phyloP scores from a whole-genome alignment of 148 eudicot genomes.

The Rhododendron molle region DNA sequence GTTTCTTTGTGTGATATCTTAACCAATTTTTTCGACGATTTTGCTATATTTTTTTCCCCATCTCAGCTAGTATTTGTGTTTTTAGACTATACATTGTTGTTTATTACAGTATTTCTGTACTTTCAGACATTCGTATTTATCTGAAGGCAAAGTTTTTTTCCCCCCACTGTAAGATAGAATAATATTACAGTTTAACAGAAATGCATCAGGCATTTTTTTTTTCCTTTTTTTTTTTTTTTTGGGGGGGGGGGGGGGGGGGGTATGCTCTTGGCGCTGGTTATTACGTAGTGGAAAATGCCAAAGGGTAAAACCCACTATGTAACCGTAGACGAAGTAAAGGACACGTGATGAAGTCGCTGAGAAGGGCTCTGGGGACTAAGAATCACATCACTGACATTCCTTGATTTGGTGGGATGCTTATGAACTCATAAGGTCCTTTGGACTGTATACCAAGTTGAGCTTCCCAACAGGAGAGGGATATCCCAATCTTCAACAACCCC shows the following conservation, averaged over 20 bases:
- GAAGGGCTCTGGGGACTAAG: background rate
- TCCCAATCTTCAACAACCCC: conserved; percentile 2
- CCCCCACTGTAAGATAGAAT: background rate
- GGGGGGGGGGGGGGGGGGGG: no score
- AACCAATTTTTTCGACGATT: background rate
- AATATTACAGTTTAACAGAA: background rate
- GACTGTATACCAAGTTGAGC: background rate
- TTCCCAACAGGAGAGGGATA: background rate
- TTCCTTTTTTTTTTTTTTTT: no score
- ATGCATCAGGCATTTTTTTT: background rate
- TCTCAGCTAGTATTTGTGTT: background rate
- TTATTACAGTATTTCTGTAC: background rate
- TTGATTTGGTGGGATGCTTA: background rate
- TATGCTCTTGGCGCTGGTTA: background rate
- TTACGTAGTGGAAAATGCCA: background rate
- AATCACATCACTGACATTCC: background rate
- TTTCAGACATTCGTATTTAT: background rate
- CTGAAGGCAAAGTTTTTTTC: background rate
- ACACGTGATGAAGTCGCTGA: background rate
- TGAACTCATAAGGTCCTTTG: background rate
- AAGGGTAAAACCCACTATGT: background rate
- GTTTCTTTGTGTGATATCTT: background rate
- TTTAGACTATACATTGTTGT: background rate
- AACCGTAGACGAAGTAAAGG: background rate
- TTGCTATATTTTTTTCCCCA: background rate